Base-by-base conservation (phyloP, 306 rosid genomes). In the Sindora glabra region DNA sequence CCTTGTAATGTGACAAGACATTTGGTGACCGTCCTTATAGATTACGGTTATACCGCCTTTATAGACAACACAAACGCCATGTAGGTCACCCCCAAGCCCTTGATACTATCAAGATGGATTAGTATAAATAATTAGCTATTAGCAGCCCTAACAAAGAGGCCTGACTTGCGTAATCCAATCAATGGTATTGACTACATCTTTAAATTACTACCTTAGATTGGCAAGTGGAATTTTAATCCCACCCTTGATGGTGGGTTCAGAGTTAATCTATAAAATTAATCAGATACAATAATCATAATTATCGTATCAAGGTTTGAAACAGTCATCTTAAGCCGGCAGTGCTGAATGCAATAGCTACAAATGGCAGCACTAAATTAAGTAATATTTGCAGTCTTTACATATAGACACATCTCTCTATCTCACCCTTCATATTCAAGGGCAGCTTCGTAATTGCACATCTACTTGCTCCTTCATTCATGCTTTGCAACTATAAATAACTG, bases 311-410 rank as follows among this genome's bases (percentile, higher is more conserved):
- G n/a, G n/a, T n/a, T n/a, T n/a, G 27, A 42, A 50, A 69, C 29
- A 26, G 19, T 40, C 39, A 9, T 48, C 15, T 59, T 41, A 46
- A 47, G 80, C 75, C 75, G 77, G 84, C 80, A 17, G 6, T 24
- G 53, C 22, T 15, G 54, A 46, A 39, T 45, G 27, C 53, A 19
- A 52, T 13, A 6, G 2, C 57, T 57, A 39, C 79, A 75, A 3
- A 19, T 79, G 81, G 75, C 81, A 66, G 8, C 13, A 14, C 21
- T 21, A 14, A 16, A 25, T 6, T 45, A 47, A 66, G 19, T 27
- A 38, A 21, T 2, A 26, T 25, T 9, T 15, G 16, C 53, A 25
- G n/a, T n/a, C n/a, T n/a, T n/a, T n/a, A n/a, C 69, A 7, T 39
- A 8, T 13, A 19, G 34, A 52, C 48, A 34, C 15, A 9, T 30